A percentile compares a stretch with the other conserved stretches of the same genome.
Evolutionary conservation across 83 land plant genomes (phyloP).

Genomic region (Thuja plicata): DNA sequence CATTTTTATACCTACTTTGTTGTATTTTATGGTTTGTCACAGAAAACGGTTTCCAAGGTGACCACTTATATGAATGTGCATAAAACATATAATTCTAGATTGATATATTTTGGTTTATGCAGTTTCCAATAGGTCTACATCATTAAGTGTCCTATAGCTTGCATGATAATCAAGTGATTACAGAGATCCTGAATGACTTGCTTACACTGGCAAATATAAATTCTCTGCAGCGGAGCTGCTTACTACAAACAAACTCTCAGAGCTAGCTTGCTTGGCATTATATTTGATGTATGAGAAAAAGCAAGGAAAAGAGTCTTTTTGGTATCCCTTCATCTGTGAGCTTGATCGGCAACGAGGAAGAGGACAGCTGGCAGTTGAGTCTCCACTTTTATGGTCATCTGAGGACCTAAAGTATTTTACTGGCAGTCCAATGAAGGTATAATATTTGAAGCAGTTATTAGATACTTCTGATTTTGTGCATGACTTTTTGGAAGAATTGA

Average conservation of each 20-base stretch:
- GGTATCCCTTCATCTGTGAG: slow-evolving; percentile 94
- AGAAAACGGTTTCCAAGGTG: neutral
- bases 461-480: slow-evolving; percentile 8
- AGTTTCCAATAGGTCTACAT: neutral
- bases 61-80: neutral
- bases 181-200: neutral
- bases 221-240: slow-evolving; percentile 86
- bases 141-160: neutral
- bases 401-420: slow-evolving; percentile 76
- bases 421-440: slow-evolving; percentile 95
- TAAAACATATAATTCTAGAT: neutral
- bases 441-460: slow-evolving; percentile 1
- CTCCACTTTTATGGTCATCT: slow-evolving; percentile 92
- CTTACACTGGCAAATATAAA: neutral
- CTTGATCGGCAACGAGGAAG: slow-evolving; percentile 98
- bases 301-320: slow-evolving; percentile 93
- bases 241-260: slow-evolving; percentile 95
- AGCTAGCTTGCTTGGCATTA: slow-evolving; percentile 94
- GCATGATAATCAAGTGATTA: neutral
- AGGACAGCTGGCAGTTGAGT: slow-evolving; percentile 96
- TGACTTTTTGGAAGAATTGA: neutral
- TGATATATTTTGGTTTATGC: neutral
- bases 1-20: neutral
- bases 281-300: slow-evolving; percentile 99
- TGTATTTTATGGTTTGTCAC: neutral